These are phyloP conservation scores for Microbotryomycetes sp. DNA, from an alignment of 1,284 basidiomycete genomes.

Conservation along the genomic window DNA sequence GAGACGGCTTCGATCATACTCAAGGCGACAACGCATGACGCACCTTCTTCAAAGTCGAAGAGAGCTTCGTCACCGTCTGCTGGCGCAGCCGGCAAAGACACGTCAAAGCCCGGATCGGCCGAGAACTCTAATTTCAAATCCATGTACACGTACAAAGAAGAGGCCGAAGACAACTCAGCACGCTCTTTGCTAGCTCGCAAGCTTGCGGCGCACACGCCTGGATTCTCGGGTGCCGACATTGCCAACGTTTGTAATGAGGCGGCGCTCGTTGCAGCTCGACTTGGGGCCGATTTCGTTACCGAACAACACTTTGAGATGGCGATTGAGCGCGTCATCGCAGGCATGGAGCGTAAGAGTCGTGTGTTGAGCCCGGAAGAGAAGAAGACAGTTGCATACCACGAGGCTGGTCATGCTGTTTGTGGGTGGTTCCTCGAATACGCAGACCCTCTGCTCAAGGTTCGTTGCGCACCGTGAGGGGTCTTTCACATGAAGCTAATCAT, in stretches of 20 bases:
- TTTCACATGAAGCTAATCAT: not conserved
- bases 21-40: not conserved
- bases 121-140: conserved; percentile 32
- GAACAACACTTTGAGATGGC: conserved; percentile 91
- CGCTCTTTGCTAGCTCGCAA: conserved; percentile 73
- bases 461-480: not conserved
- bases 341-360: conserved; percentile 89
- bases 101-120: conserved; percentile 2
- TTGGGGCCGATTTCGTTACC: conserved; percentile 67
- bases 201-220: conserved; percentile 89
- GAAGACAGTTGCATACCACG: conserved; percentile 97
- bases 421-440: conserved; percentile 98
- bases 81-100: not conserved
- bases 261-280: conserved; percentile 87
- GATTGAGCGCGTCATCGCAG: conserved; percentile 96
- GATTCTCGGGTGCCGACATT: conserved; percentile 97
- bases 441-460: conserved; percentile 78
- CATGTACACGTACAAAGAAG: conserved; percentile 33
- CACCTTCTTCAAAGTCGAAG: not conserved
- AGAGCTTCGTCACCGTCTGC: not conserved
- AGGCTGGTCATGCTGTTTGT: conserved; percentile 96
- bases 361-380: conserved; percentile 94
- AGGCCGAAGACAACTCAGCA: conserved; percentile 26
- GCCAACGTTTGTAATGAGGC: conserved; percentile 99
- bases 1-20: not conserved